These are phyloP conservation scores for Gossypium davidsonii DNA, from an alignment of 441 rosid species.

Conservation along the genomic window DNA sequence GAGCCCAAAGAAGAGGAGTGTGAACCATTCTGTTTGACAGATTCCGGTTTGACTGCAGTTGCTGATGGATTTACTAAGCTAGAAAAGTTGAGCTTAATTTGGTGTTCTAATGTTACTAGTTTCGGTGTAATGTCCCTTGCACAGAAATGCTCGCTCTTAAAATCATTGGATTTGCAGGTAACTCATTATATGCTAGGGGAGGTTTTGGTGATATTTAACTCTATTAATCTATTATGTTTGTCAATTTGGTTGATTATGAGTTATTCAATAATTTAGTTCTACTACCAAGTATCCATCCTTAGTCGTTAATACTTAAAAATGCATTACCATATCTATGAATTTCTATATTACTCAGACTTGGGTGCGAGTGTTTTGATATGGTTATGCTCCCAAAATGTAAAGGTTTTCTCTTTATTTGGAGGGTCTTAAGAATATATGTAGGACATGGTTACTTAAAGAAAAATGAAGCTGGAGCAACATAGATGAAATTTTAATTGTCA, in stretches of 20 bases:
- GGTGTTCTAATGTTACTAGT: slow-evolving; percentile 76
- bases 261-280: neutral
- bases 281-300: neutral
- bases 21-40: slow-evolving; percentile 53
- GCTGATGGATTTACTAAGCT: slow-evolving; percentile 60
- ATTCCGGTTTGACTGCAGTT: slow-evolving; percentile 57
- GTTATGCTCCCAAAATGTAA: neutral
- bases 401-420: neutral
- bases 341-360: neutral
- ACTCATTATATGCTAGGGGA: neutral
- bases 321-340: neutral
- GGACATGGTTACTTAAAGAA: neutral
- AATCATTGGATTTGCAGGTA: slow-evolving; percentile 80
- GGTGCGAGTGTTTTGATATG: neutral
- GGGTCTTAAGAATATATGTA: neutral
- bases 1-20: slow-evolving; percentile 26
- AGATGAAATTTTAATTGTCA: neutral
- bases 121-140: slow-evolving; percentile 59
- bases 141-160: slow-evolving; percentile 50
- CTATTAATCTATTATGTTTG: neutral
- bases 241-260: neutral
- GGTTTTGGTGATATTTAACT: neutral
- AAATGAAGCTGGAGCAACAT: neutral
- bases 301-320: neutral
- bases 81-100: slow-evolving; percentile 71